Evolutionary conservation across 805 yeast genomes (phyloP), one percentile per base, ranked within the genome.

Genomic region (Wickerhamiella musiphila): DNA sequence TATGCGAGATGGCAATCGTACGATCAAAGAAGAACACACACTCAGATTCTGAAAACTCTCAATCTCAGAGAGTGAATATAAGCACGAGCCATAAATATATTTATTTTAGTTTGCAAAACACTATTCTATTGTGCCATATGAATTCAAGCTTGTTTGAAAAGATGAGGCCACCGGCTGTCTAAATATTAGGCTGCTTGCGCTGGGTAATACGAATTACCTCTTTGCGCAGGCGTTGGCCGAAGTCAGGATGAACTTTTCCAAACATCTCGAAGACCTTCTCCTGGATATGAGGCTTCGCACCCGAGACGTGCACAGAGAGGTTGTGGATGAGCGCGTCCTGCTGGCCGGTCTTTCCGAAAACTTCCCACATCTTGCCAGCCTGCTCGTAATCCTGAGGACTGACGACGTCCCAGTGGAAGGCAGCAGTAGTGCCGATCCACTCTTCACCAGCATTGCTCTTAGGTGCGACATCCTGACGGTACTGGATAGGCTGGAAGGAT

Each of bases 1-100:
- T 86, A 84, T 49, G 84, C 81, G 29, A 65, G 70, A 5, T 84
- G 95, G 94, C 82, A 78, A 41, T 51, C 68, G n/a, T 83, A 78
- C 47, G 81, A 78, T 45, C 24, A 28, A 23, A 23, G 30, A 4
- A 23, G 19, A 13, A 17, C 30, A 4, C 30, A 28, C 20, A 17
- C 7, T 8, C 30, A 19, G 14, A 13, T 28, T 3, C 17, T 28
- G 6, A 28, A 28, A 18, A 28, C 30, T 3, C 18, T 28, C 18
- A 18, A 6, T 12, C 23, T 28, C 23, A 18, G n/a, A 28, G 17
- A 28, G 11, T 13, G 13, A 18, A 24, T n/a, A 6, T 19, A 9
- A 6, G 9, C 9, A 19, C 9, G 9, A 7, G 9, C 21, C 9
- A 6, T 7, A 9, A 7, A 19, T 19, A 19, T 19, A 6, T 9